These are phyloP conservation scores for Coccinonectria pachysandricola DNA, from an alignment of 2,329 filamentous ascomycete genomes.

Conservation along the genomic window DNA sequence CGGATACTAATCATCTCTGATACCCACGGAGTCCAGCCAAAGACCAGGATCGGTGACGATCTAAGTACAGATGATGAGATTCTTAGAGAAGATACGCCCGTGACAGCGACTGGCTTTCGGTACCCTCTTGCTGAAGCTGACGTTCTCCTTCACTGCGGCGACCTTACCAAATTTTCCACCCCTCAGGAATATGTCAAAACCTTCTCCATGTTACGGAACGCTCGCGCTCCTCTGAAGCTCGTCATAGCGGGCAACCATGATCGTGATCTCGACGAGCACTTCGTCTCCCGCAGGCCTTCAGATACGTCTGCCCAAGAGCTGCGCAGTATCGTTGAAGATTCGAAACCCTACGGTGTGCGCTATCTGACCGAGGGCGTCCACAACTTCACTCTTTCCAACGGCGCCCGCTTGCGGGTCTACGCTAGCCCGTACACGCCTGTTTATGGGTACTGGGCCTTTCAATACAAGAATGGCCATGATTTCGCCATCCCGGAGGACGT, in stretches of 20 bases:
- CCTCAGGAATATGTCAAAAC: conserved; percentile 30
- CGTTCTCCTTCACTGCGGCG: conserved; percentile 42
- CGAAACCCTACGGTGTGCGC: conserved; percentile 28
- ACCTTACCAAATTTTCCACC: conserved; percentile 34
- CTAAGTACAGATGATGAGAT: conserved; percentile 17
- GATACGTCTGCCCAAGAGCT: conserved; percentile 23
- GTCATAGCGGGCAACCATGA: conserved; percentile 48
- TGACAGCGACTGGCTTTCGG: conserved; percentile 19
- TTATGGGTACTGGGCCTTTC: conserved; percentile 36
- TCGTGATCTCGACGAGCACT: conserved; percentile 27
- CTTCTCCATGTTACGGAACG: conserved; percentile 29
- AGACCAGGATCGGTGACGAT: conserved; percentile 6
- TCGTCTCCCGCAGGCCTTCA: conserved; percentile 5
- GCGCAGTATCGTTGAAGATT: conserved; percentile 27
- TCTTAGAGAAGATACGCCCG: conserved; percentile 5
- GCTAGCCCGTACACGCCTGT: conserved; percentile 44
- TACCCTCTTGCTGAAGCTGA: conserved; percentile 29
- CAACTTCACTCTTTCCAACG: conserved; percentile 37
- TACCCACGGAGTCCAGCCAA: conserved; percentile 22
- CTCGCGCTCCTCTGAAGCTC: conserved; percentile 41
- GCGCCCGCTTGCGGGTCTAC: conserved; percentile 37
- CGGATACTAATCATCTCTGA: conserved; percentile 30
- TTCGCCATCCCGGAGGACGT: conserved; percentile 25
- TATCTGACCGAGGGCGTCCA: conserved; percentile 41
- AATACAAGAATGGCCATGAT: conserved; percentile 33